Conservation (phyloP, 192 early-diverging fungal species). For the Globomyces pollinis-pini region DNA sequence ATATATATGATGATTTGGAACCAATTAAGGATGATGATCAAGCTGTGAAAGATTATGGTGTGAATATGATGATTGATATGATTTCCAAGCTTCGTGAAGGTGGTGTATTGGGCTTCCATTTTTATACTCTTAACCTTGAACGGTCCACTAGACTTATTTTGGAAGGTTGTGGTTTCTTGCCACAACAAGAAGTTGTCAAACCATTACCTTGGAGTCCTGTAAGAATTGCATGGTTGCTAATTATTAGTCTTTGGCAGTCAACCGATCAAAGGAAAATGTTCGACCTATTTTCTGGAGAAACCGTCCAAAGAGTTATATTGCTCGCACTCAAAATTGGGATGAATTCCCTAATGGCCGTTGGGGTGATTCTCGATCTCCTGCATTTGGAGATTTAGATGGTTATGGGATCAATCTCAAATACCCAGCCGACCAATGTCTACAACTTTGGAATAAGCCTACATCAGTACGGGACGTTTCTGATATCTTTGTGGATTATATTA, state of each 20-base stretch:
- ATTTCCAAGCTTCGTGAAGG: constrained; percentile 57
- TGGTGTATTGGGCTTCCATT: constrained; percentile 79
- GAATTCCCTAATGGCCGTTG: constrained; percentile 98
- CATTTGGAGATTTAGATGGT: constrained; percentile 56
- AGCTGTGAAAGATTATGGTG: constrained; percentile 92
- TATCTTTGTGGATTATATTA: constrained; percentile 80
- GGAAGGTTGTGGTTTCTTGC: constrained; percentile 73
- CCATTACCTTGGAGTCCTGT: constrained; percentile 78
- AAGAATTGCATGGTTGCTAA: constrained; percentile 30
- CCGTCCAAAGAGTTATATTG: constrained; percentile 83
- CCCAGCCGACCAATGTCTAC: constrained; percentile 55
- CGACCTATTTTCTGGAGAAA: constrained; percentile 99
- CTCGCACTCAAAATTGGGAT: constrained; percentile 88
- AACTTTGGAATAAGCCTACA: constrained; percentile 74
- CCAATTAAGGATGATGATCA: constrained; percentile 98
- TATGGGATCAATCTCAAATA: constrained; percentile 76
- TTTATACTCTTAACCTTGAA: constrained; percentile 91
- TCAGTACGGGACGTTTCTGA: constrained; percentile 57
- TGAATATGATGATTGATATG: constrained; percentile 80
- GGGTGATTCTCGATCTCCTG: constrained; percentile 90
- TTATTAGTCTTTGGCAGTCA: constrained; percentile 64
- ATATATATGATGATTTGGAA: constrained; percentile 78
- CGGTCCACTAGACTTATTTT: constrained; percentile 78
- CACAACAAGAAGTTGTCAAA: constrained; percentile 58
- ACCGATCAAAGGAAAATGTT: constrained; percentile 88